Conservation (phyloP, 345 rosid species). For the Syzygium jambos region DNA sequence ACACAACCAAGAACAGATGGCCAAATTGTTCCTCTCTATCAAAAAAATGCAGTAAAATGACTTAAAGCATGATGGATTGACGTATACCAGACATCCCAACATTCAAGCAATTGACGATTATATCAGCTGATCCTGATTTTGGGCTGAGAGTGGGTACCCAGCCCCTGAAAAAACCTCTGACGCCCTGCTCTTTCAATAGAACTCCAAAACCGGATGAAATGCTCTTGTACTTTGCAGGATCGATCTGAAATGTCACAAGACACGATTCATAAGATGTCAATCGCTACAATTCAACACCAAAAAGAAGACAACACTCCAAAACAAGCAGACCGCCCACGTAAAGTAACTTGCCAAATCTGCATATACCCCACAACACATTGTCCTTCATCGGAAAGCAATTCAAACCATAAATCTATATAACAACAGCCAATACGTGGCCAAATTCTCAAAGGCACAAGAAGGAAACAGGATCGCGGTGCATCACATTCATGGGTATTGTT, state of each 20-base stretch:
- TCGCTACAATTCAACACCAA: not conserved
- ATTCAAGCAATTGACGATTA: no score
- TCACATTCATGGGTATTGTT: not conserved
- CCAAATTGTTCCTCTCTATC: no score
- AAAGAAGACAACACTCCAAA: not conserved
- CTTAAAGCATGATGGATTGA: no score
- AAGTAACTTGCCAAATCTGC: not conserved
- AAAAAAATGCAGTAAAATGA: no score
- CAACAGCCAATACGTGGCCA: not conserved
- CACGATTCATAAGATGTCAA: not conserved
- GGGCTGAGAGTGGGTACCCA: conserved; percentile 47
- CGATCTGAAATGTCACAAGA: conserved; percentile 41
- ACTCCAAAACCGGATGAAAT: conserved; percentile 68
- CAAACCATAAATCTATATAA: not conserved
- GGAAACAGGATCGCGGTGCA: not conserved
- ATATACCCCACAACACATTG: not conserved
- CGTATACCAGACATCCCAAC: no score
- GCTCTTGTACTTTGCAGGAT: conserved; percentile 81
- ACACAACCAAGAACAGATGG: no score
- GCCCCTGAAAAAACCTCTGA: conserved; percentile 71
- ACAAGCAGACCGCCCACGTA: not conserved
- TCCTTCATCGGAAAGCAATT: not conserved
- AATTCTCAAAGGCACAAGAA: not conserved
- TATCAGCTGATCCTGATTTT: no score
- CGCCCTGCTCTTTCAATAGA: conserved; percentile 78